phyloP scores from a whole-genome alignment of 208 protist species.

The Willaertia magna region DNA sequence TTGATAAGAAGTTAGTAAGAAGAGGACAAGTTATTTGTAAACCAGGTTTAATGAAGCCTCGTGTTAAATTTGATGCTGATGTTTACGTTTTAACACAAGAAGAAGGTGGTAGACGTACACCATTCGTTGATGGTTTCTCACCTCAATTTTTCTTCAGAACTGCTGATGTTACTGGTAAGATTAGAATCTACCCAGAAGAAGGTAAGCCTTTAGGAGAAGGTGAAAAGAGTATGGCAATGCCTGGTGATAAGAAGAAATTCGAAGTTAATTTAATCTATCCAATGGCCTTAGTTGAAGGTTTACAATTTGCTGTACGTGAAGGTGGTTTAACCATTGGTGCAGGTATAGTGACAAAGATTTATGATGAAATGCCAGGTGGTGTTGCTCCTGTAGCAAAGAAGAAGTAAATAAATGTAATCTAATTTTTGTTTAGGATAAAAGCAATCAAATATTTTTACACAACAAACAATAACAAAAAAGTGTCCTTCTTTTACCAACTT shows the following conservation, averaged over 20 bases:
- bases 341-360: constrained; percentile 83
- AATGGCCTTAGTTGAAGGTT: constrained; percentile 76
- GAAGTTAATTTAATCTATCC: constrained; percentile 75
- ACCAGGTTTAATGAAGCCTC: constrained; percentile 71
- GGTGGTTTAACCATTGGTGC: constrained; percentile 94
- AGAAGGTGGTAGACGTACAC: constrained; percentile 95
- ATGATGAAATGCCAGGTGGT: constrained; percentile 28
- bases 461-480: too few relatives aligned
- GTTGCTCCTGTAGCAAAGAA: not conserved
- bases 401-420: not conserved
- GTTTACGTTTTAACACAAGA: constrained; percentile 92
- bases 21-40: constrained; percentile 84
- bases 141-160: constrained; percentile 96
- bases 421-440: too few relatives aligned
- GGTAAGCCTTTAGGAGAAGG: constrained; percentile 54
- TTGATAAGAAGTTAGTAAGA: constrained; percentile 88
- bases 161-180: constrained; percentile 85
- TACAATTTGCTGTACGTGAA: constrained; percentile 95
- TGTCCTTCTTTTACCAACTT: too few relatives aligned
- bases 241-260: constrained; percentile 89
- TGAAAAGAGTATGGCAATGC: constrained; percentile 83
- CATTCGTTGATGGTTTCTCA: constrained; percentile 88
- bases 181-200: constrained; percentile 67
- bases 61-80: constrained; percentile 78
- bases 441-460: too few relatives aligned